phyloP scores from a whole-genome alignment of 2,329 filamentous ascomycete species.

The Daldinia sp. region DNA sequence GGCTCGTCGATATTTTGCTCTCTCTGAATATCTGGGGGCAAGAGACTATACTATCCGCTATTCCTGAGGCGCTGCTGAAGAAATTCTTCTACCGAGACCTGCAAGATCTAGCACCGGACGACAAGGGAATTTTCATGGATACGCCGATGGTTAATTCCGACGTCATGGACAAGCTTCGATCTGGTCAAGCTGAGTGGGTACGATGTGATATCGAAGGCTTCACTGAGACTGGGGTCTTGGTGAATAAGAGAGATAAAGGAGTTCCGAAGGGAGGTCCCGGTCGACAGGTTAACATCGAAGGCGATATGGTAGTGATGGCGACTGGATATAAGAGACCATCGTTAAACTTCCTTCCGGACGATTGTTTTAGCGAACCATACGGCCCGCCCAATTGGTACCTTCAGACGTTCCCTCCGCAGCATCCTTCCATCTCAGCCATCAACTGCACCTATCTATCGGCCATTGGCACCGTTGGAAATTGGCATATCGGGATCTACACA shows the following conservation, averaged over 20 bases:
- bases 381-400: conserved; percentile 87
- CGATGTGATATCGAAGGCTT: conserved; percentile 80
- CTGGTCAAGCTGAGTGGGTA: conserved; percentile 78
- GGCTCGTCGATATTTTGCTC: conserved; percentile 75
- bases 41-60: conserved; percentile 77
- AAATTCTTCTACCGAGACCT: conserved; percentile 87
- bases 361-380: conserved; percentile 78
- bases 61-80: conserved; percentile 78
- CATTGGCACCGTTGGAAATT: conserved; percentile 85
- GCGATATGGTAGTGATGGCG: conserved; percentile 82
- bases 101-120: conserved; percentile 72
- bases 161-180: conserved; percentile 77
- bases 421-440: conserved; percentile 78
- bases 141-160: conserved; percentile 90
- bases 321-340: conserved; percentile 81
- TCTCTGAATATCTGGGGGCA: conserved; percentile 81
- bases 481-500: conserved; percentile 91
- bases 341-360: conserved; percentile 75
- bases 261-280: conserved; percentile 82
- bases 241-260: conserved; percentile 75
- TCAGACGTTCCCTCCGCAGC: conserved; percentile 80
- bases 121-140: conserved; percentile 79
- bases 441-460: conserved; percentile 83
- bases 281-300: conserved; percentile 68
- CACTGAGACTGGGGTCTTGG: conserved; percentile 68